Conservation (phyloP, 192 early-diverging fungal genomes). For the Allomyces macrogynus region DNA sequence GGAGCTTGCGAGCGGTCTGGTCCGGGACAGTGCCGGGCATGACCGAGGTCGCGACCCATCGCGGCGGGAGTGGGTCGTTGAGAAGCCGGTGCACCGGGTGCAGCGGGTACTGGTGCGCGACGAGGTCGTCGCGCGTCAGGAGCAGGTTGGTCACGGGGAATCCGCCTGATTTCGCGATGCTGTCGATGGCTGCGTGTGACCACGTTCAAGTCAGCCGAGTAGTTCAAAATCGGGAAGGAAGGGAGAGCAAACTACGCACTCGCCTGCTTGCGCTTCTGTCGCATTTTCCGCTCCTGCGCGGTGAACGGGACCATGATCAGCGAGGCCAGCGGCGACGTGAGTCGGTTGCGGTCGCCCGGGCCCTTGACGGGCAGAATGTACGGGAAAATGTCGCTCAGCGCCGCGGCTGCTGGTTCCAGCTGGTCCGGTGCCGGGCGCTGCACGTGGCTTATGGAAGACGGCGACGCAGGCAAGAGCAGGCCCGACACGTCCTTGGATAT, state of each 20-base stretch:
- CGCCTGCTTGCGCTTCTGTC: conserved; percentile 11
- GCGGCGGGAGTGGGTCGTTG: neutral
- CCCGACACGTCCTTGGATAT: neutral
- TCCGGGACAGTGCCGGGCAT: no score
- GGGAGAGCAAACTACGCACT: conserved; percentile 2
- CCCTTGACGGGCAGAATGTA: conserved; percentile 14
- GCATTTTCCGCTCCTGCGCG: conserved; percentile 11
- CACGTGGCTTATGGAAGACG: conserved; percentile 9
- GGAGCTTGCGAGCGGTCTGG: conserved; percentile 4
- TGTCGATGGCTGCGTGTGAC: neutral
- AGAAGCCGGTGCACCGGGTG: neutral
- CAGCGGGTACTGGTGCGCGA: conserved; percentile 15
- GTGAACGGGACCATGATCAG: conserved; percentile 20
- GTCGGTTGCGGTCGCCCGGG: conserved; percentile 11
- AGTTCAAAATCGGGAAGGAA: neutral
- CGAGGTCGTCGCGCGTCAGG: conserved; percentile 17
- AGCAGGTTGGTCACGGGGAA: conserved; percentile 16
- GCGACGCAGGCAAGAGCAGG: conserved; percentile 5
- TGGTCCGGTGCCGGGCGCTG: conserved; percentile 1
- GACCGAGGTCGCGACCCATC: no score
- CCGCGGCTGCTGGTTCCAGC: conserved; percentile 5
- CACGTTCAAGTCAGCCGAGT: neutral
- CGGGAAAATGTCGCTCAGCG: conserved; percentile 8
- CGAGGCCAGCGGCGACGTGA: conserved; percentile 15
- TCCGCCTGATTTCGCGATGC: conserved; percentile 15